phyloP scores from a whole-genome alignment of 2,329 filamentous ascomycete genomes.

The Fusarium caatingaense region DNA sequence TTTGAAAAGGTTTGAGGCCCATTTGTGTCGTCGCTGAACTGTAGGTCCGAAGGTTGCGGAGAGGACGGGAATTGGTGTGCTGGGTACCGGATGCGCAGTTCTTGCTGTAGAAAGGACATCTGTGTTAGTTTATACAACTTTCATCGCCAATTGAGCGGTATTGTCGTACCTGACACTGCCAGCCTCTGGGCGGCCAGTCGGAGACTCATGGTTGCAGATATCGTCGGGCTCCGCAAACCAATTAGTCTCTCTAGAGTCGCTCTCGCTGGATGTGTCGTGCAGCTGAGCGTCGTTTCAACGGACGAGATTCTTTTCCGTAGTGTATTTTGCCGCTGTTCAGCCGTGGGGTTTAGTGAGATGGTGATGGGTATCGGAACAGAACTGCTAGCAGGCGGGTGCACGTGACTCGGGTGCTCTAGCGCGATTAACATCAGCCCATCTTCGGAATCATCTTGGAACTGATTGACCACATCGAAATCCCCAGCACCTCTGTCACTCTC shows the following conservation, averaged over 20 bases:
- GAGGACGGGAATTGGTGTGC: constrained; percentile 32
- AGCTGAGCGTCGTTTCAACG: constrained; percentile 18
- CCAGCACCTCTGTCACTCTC: constrained; percentile 28
- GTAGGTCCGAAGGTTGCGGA: constrained; percentile 31
- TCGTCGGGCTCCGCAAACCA: constrained; percentile 36
- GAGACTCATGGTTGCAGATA: constrained; percentile 68
- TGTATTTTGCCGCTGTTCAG: constrained; percentile 39
- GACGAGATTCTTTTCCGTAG: constrained; percentile 46
- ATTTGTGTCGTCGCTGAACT: constrained; percentile 56
- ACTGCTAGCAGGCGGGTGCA: constrained; percentile 10
- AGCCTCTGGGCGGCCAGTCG: constrained; percentile 72
- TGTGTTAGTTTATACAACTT: constrained; percentile 26
- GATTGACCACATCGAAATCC: constrained; percentile 44
- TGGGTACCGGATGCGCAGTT: constrained; percentile 35
- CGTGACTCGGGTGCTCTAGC: constrained; percentile 46
- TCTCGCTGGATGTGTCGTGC: constrained; percentile 33
- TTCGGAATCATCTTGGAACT: constrained; percentile 44
- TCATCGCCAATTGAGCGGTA: constrained; percentile 33
- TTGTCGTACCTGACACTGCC: constrained; percentile 66
- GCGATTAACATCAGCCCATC: constrained; percentile 53
- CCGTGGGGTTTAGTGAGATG: constrained; percentile 24
- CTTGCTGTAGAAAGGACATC: constrained; percentile 36
- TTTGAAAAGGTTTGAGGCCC: constrained; percentile 56
- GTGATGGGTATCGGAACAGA: constrained; percentile 12
- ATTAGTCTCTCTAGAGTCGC: constrained; percentile 35